These are phyloP conservation scores for Sphagnum contortum DNA, from an alignment of 225 moss, liverwort and hornwort genomes.

Conservation along the genomic window DNA sequence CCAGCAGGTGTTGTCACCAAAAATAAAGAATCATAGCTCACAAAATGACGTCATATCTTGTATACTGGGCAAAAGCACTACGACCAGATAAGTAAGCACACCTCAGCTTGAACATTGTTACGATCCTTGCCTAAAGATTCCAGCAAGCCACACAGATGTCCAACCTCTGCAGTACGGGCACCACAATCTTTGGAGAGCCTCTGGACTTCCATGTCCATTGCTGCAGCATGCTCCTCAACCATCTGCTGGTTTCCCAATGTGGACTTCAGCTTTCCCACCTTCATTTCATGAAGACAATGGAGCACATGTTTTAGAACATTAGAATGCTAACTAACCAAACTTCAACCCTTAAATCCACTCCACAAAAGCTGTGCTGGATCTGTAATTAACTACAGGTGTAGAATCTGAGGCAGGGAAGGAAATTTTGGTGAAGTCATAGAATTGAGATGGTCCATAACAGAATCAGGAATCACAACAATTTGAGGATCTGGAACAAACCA, in stretches of 20 bases:
- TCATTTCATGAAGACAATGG: not conserved
- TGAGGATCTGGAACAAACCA: slow-evolving; percentile 26
- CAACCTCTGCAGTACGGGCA: slow-evolving; percentile 39
- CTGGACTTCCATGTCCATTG: slow-evolving; percentile 49
- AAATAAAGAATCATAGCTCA: too few relatives aligned
- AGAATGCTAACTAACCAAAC: too few relatives aligned
- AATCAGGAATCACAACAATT: too few relatives aligned
- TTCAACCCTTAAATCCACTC: too few relatives aligned
- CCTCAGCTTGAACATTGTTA: slow-evolving; percentile 58
- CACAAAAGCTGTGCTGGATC: too few relatives aligned
- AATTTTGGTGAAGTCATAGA: too few relatives aligned
- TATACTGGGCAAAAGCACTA: too few relatives aligned
- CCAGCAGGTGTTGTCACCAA: slow-evolving; percentile 2
- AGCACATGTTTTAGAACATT: too few relatives aligned
- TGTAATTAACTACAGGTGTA: too few relatives aligned
- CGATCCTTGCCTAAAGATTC: slow-evolving; percentile 54
- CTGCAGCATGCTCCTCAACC: slow-evolving; percentile 49
- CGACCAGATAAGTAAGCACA: not conserved
- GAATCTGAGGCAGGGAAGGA: too few relatives aligned
- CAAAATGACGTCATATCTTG: too few relatives aligned
- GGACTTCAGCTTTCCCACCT: slow-evolving; percentile 61
- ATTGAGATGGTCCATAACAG: too few relatives aligned
- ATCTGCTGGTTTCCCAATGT: slow-evolving; percentile 45
- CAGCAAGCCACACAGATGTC: slow-evolving; percentile 45
- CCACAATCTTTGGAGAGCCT: slow-evolving; percentile 34